These are phyloP conservation scores for Fusarium sp. DNA, from an alignment of 2,329 filamentous ascomycete genomes.

Conservation along the genomic window DNA sequence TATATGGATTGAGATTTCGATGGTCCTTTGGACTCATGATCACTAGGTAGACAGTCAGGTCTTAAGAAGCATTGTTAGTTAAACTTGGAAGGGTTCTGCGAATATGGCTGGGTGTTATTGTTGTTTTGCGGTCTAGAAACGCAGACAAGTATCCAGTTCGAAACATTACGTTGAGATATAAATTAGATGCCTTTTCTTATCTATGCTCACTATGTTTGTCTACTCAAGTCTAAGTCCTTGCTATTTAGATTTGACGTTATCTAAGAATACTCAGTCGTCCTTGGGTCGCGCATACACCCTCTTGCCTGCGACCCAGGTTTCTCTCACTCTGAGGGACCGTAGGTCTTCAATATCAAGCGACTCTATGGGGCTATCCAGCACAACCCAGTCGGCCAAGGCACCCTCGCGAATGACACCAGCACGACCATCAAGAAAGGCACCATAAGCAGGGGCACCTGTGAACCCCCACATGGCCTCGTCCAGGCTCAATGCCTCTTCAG, in stretches of 20 bases:
- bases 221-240: slow-evolving; percentile 10
- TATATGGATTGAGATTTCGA: slow-evolving; percentile 2
- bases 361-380: slow-evolving; percentile 69
- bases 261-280: background rate
- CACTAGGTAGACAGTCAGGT: slow-evolving; percentile 7
- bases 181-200: background rate
- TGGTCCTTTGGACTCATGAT: background rate
- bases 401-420: slow-evolving; percentile 70
- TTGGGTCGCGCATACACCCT: slow-evolving; percentile 54
- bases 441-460: slow-evolving; percentile 68
- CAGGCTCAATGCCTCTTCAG: slow-evolving; percentile 67
- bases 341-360: slow-evolving; percentile 62
- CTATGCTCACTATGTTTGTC: background rate
- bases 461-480: slow-evolving; percentile 72
- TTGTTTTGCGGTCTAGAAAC: background rate
- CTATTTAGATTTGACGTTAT: background rate
- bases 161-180: slow-evolving; percentile 10
- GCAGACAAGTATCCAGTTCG: background rate
- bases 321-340: slow-evolving; percentile 65
- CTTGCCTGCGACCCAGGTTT: slow-evolving; percentile 75
- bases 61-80: slow-evolving; percentile 9
- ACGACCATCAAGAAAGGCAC: slow-evolving; percentile 67
- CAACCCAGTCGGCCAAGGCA: slow-evolving; percentile 75
- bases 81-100: background rate
- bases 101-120: background rate